A percentile compares a stretch with the other conserved stretches of the same genome.
phyloP scores from a whole-genome alignment of 2,329 filamentous ascomycete genomes.

The Zymoseptoria pseudotritici region DNA sequence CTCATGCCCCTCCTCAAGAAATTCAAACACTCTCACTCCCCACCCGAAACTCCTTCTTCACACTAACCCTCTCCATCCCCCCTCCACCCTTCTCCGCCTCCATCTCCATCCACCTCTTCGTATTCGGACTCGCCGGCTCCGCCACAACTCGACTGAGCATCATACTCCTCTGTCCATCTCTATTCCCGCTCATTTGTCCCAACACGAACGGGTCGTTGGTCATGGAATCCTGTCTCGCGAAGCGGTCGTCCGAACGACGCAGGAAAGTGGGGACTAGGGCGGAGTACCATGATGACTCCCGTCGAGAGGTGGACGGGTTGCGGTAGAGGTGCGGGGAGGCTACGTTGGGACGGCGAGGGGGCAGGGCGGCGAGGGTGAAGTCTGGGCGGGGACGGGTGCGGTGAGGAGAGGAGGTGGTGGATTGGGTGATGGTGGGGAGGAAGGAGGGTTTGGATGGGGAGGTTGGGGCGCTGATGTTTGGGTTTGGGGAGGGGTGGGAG shows the following conservation, averaged over 20 bases:
- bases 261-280: neutral
- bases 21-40: neutral
- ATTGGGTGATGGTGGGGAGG: neutral
- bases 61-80: neutral
- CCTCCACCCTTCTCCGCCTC: neutral
- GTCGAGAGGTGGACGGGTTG: neutral
- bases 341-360: neutral
- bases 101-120: slow-evolving; percentile 1
- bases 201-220: neutral
- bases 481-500: neutral
- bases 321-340: neutral
- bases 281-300: neutral
- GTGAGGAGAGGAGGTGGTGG: neutral
- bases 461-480: neutral
- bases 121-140: slow-evolving; percentile 4
- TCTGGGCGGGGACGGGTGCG: neutral
- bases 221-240: neutral
- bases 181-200: neutral
- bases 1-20: neutral
- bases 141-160: neutral
- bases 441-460: neutral
- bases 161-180: neutral
- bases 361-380: neutral
- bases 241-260: neutral
- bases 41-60: neutral